A percentile compares a stretch with the other conserved stretches of the same genome.
Conservation (phyloP, 805 yeast genomes). For the Wickerhamomyces strasburgensis region DNA sequence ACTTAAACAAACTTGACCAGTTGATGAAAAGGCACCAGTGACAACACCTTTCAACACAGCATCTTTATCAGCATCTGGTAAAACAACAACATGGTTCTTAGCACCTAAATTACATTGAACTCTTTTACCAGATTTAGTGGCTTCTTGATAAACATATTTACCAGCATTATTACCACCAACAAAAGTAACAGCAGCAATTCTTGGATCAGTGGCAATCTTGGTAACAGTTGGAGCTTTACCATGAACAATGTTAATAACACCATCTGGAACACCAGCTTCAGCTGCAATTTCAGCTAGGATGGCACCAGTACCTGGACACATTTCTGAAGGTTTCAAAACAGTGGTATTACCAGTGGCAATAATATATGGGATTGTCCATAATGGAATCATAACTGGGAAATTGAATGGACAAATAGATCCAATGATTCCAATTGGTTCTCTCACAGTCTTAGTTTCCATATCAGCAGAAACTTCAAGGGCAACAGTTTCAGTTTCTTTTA, state of each 20-base stretch:
- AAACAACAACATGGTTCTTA: constrained; percentile 67
- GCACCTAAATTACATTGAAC: constrained; percentile 79
- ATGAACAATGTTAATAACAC: constrained; percentile 67
- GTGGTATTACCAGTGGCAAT: constrained; percentile 73
- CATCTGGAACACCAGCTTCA: constrained; percentile 73
- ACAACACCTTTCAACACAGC: constrained; percentile 60
- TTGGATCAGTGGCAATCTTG: constrained; percentile 63
- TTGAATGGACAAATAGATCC: constrained; percentile 78
- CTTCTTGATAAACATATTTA: constrained; percentile 62
- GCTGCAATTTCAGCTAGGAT: constrained; percentile 65
- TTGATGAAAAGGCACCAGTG: constrained; percentile 80
- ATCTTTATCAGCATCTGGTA: constrained; percentile 67
- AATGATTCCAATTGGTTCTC: constrained; percentile 72
- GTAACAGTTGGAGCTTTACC: constrained; percentile 72
- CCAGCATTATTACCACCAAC: constrained; percentile 82
- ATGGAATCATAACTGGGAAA: constrained; percentile 78
- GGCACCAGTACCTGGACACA: constrained; percentile 80
- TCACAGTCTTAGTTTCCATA: constrained; percentile 69
- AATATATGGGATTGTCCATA: constrained; percentile 52
- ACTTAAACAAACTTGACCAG: constrained; percentile 83
- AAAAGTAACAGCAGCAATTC: constrained; percentile 72
- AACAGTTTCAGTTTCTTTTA: constrained; percentile 59
- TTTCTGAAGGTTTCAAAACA: constrained; percentile 64
- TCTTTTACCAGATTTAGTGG: constrained; percentile 64
- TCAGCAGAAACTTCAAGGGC: constrained; percentile 62